Percentiles rank a stretch among this genome's conserved stretches.
Evolutionary conservation across 2,329 filamentous ascomycete genomes (phyloP).

Genomic region (Leptographium wingfieldii): DNA sequence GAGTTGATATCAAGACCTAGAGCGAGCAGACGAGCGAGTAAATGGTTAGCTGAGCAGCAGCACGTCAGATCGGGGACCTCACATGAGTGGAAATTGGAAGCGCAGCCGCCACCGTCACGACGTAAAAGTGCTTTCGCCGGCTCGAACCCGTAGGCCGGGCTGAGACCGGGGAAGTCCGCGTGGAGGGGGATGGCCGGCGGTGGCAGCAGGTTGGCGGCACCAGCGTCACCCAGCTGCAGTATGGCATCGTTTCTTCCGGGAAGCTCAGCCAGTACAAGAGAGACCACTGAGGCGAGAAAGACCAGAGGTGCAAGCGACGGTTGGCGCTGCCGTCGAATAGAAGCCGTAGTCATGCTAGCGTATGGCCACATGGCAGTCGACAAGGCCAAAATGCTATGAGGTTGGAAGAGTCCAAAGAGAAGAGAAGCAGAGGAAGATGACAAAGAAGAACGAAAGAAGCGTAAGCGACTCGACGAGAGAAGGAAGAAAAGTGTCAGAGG

Average conservation of each 20-base stretch:
- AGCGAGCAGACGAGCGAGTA: background rate
- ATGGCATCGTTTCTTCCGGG: background rate
- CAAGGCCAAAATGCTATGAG: background rate
- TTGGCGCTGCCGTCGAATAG: background rate
- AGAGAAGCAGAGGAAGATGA: background rate
- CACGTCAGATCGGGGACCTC: background rate
- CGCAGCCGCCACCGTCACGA: constrained; percentile 7
- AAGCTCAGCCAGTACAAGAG: background rate
- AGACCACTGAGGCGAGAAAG: background rate
- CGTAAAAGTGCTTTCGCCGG: constrained; percentile 2
- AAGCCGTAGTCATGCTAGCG: background rate
- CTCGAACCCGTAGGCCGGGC: constrained; percentile 2
- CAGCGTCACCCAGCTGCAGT: background rate
- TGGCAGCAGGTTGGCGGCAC: background rate
- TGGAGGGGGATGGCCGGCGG: background rate
- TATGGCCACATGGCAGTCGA: background rate
- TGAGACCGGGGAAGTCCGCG: background rate
- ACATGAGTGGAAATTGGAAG: constrained; percentile 11
- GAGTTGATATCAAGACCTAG: constrained; percentile 18
- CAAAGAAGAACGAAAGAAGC: background rate
- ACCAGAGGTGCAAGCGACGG: background rate
- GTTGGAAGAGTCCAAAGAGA: background rate
- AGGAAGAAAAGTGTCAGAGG: background rate
- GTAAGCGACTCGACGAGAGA: background rate
- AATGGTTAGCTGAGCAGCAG: background rate